phyloP scores from a whole-genome alignment of 768 basidiomycete species.

The Boletus sensibilis region DNA sequence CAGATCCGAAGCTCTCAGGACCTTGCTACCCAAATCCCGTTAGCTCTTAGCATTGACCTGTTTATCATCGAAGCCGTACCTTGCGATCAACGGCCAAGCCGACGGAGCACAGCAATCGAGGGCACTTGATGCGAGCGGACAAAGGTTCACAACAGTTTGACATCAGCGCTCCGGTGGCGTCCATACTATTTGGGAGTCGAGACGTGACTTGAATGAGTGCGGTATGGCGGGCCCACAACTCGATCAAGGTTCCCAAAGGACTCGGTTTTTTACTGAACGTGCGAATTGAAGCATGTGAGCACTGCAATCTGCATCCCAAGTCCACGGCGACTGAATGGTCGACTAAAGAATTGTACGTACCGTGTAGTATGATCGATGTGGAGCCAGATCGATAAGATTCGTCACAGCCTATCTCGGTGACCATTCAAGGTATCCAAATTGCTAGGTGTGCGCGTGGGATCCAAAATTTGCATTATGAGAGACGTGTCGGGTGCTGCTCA shows the following conservation, averaged over 20 bases:
- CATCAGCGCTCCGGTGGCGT: neutral
- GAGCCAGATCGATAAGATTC: slow-evolving; percentile 8
- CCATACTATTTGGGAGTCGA: neutral
- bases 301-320: slow-evolving; percentile 16
- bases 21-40: slow-evolving; percentile 4
- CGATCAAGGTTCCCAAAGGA: neutral
- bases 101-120: slow-evolving; percentile 18
- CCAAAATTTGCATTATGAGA: neutral
- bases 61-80: slow-evolving; percentile 8
- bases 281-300: slow-evolving; percentile 8
- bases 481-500: neutral
- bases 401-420: slow-evolving; percentile 1
- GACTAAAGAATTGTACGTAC: slow-evolving; percentile 5
- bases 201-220: neutral
- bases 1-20: slow-evolving; percentile 9
- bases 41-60: slow-evolving; percentile 4
- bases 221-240: neutral
- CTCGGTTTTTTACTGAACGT: slow-evolving; percentile 11
- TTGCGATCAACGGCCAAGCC: slow-evolving; percentile 7
- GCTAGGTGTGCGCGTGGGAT: neutral
- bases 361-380: neutral
- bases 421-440: neutral
- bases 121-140: neutral
- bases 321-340: slow-evolving; percentile 5
- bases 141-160: neutral